Percentiles rank a stretch among this genome's conserved stretches.
Evolutionary conservation across 1,284 basidiomycete species (phyloP).

Genomic region (Sporisorium scitamineum): DNA sequence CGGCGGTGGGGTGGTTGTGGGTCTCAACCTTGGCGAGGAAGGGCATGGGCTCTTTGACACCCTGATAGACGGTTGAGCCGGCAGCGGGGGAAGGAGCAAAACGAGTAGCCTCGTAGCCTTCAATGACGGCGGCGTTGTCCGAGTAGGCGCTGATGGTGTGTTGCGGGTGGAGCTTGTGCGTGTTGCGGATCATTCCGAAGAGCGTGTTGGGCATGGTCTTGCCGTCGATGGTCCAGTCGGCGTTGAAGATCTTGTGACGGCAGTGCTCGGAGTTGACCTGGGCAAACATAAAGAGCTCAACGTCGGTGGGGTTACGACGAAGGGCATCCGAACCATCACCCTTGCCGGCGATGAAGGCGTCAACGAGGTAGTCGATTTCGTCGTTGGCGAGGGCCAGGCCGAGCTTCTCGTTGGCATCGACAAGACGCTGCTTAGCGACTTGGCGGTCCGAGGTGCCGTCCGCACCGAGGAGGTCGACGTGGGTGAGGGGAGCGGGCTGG

Average conservation of each 20-base stretch:
- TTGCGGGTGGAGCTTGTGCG: constrained; percentile 80
- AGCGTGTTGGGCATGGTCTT: constrained; percentile 79
- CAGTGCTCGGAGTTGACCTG: constrained; percentile 99
- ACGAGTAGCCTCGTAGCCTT: constrained; percentile 81
- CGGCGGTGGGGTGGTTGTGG: constrained; percentile 98
- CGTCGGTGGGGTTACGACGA: constrained; percentile 77
- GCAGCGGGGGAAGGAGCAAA: constrained; percentile 76
- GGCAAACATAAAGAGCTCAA: constrained; percentile 99
- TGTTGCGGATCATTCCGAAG: constrained; percentile 98
- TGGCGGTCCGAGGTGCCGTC: constrained; percentile 55
- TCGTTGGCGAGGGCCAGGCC: constrained; percentile 90
- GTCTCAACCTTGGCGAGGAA: constrained; percentile 99
- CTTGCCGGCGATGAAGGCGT: constrained; percentile 78
- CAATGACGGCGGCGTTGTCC: constrained; percentile 95
- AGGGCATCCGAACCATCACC: constrained; percentile 71
- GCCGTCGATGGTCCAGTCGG: constrained; percentile 90
- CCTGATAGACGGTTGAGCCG: constrained; percentile 48
- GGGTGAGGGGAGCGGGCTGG: constrained; percentile 78
- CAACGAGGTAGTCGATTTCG: constrained; percentile 92
- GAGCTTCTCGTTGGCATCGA: constrained; percentile 82
- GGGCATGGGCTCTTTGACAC: constrained; percentile 75
- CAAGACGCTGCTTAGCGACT: constrained; percentile 72
- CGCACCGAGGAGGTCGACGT: constrained; percentile 74
- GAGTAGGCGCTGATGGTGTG: constrained; percentile 94
- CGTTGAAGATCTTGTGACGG: constrained; percentile 99